A percentile compares a stretch with the other conserved stretches of the same genome.
These are phyloP conservation scores for Corniculantispora saksenae DNA, from an alignment of 2,329 filamentous ascomycete species.

Conservation along the genomic window DNA sequence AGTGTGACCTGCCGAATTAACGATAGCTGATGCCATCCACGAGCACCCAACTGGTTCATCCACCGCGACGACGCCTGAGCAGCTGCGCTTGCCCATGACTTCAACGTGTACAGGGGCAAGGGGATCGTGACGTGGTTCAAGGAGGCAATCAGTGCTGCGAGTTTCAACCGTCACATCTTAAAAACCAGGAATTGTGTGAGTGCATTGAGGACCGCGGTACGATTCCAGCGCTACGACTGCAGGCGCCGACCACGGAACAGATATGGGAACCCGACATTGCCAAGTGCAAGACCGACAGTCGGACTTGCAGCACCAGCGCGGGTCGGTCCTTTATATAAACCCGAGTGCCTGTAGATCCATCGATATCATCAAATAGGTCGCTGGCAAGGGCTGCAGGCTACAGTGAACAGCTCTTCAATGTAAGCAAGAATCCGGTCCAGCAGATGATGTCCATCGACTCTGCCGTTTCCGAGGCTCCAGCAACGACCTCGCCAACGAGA, in stretches of 20 bases:
- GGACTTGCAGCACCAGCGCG: conserved; percentile 35
- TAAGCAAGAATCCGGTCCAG: conserved; percentile 36
- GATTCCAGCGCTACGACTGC: conserved; percentile 42
- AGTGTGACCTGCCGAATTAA: conserved; percentile 36
- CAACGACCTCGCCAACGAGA: conserved; percentile 26
- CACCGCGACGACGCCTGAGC: conserved; percentile 32
- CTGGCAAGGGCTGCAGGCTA: conserved; percentile 39
- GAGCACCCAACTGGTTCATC: conserved; percentile 33
- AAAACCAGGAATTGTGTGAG: conserved; percentile 40
- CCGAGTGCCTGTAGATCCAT: conserved; percentile 44
- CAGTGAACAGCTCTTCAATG: conserved; percentile 29
- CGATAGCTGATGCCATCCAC: conserved; percentile 44
- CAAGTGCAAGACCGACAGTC: conserved; percentile 40
- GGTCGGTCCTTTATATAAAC: conserved; percentile 41
- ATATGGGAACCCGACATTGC: conserved; percentile 41
- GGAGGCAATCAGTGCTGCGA: conserved; percentile 36
- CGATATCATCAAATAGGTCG: conserved; percentile 40
- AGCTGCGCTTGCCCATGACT: conserved; percentile 38
- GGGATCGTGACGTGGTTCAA: conserved; percentile 38
- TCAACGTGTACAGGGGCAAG: conserved; percentile 27
- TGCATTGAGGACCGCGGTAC: conserved; percentile 44
- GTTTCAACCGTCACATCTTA: no score
- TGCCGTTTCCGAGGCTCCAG: conserved; percentile 43
- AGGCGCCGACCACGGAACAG: conserved; percentile 39
- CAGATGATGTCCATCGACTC: conserved; percentile 44